Conservation (phyloP, 805 yeast species). For the Clavispora asparagi region DNA sequence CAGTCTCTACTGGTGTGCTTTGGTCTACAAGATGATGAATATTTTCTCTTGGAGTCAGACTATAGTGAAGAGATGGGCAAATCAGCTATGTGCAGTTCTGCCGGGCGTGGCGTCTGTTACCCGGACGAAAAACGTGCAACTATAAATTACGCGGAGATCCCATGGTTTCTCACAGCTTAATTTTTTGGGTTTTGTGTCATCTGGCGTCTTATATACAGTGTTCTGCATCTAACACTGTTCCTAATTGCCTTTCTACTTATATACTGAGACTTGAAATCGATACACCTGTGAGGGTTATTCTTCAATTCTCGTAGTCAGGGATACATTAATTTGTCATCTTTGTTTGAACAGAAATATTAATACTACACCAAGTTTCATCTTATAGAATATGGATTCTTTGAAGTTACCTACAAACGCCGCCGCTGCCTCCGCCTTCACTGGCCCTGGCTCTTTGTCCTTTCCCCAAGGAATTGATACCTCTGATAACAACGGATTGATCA, state of each 20-base stretch:
- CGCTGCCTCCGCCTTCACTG: constrained; percentile 67
- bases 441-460: constrained; percentile 57
- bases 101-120: neutral
- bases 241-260: neutral
- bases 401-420: constrained; percentile 76
- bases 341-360: constrained; percentile 2
- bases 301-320: constrained; percentile 15
- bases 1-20: too few relatives aligned
- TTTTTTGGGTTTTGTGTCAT: constrained; percentile 11
- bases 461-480: constrained; percentile 45
- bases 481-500: constrained; percentile 5
- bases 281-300: neutral
- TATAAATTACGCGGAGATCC: constrained; percentile 1
- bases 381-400: constrained; percentile 55
- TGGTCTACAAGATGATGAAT: neutral
- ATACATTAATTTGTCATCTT: constrained; percentile 43
- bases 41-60: neutral
- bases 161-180: neutral
- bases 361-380: constrained; percentile 1
- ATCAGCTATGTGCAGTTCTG: neutral
- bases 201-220: constrained; percentile 14
- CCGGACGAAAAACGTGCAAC: constrained; percentile 1
- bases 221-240: neutral
- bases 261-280: neutral
- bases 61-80: neutral